Evolutionary conservation across 805 yeast genomes (phyloP), one percentile per base, ranked within the genome.

Genomic region (Starmerella roubikii): DNA sequence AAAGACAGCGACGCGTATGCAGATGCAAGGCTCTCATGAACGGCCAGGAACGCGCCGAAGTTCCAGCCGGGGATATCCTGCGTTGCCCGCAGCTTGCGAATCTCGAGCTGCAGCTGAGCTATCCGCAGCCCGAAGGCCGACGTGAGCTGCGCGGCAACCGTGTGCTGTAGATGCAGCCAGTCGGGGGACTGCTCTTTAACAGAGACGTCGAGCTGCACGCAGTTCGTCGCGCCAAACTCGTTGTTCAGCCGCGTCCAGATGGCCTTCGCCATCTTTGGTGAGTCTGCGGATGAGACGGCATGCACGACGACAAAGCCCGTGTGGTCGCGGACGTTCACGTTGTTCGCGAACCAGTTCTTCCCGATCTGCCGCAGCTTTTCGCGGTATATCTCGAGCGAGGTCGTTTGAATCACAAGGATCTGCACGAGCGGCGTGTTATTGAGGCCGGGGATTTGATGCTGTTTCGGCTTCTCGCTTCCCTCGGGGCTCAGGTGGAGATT

Each of bases 291-390:
- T 31, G 22, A 24, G 3, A 68, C 65, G 50, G 68, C 71, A 35
- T 71, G 64, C 0, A 82, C 57, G 4, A 84, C 66, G 44, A 71
- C 62, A 77, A 85, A 74, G 35, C 74, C 76, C 9, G 77, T 69
- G 2, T 71, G 67, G 33, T 39, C 70, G 36, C 53, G 60, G 40
- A 42, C 62, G 49, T 46, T 63, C 49, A 32, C 65, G 49, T 38
- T 66, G 52, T 29, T 64, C 32, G 68, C 64, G 20, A 81, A 62
- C 97, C 98, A 91, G 48, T 79, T 91, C 34, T 67, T 69, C 18
- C 86, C 72, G 47, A 84, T 62, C 1, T 93, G 94, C 29, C 98
- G 69, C 1, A 80, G 84, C 51, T 78, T 81, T 0, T 78, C 57
- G 43, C 93, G 65, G 56, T 88, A 88, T 1, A 72, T 72, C 13